phyloP scores from a whole-genome alignment of 202 grass and related monocot species.

The Saccharum hybrid region DNA sequence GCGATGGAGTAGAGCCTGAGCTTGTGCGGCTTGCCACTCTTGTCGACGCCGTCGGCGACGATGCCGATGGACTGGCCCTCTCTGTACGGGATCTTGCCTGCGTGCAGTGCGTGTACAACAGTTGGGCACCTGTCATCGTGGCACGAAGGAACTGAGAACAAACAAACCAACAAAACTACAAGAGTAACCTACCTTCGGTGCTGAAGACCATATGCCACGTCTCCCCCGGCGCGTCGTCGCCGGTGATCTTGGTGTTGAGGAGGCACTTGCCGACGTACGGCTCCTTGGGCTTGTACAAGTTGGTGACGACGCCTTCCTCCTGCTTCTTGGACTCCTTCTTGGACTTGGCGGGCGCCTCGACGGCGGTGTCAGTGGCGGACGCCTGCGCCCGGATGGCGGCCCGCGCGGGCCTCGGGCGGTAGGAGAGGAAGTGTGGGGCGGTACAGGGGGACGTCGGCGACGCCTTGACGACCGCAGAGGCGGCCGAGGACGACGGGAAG shows the following conservation, averaged over 20 bases:
- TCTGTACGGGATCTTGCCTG: slow-evolving; percentile 76
- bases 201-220: slow-evolving; percentile 88
- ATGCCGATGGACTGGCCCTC: slow-evolving; percentile 95
- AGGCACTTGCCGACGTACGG: slow-evolving; percentile 70
- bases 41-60: slow-evolving; percentile 86
- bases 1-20: slow-evolving; percentile 94
- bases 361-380: slow-evolving; percentile 33
- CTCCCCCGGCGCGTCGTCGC: slow-evolving; percentile 71
- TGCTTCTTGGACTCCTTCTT: slow-evolving; percentile 78
- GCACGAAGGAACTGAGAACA: background rate
- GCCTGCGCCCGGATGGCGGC: slow-evolving; percentile 53
- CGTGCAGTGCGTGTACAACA: background rate
- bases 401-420: background rate
- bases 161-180: background rate
- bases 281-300: slow-evolving; percentile 77
- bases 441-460: background rate
- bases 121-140: background rate
- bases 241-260: slow-evolving; percentile 87
- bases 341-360: slow-evolving; percentile 38
- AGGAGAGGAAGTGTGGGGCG: slow-evolving; percentile 38
- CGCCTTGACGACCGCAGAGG: background rate
- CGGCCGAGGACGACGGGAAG: slow-evolving; percentile 17
- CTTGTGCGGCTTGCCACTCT: slow-evolving; percentile 97
- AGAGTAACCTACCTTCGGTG: slow-evolving; percentile 45
- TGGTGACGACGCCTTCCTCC: slow-evolving; percentile 71